A percentile compares a stretch with the other conserved stretches of the same genome.
phyloP scores from a whole-genome alignment of 2,329 filamentous ascomycete genomes.

The Colletotrichum spaethianum region DNA sequence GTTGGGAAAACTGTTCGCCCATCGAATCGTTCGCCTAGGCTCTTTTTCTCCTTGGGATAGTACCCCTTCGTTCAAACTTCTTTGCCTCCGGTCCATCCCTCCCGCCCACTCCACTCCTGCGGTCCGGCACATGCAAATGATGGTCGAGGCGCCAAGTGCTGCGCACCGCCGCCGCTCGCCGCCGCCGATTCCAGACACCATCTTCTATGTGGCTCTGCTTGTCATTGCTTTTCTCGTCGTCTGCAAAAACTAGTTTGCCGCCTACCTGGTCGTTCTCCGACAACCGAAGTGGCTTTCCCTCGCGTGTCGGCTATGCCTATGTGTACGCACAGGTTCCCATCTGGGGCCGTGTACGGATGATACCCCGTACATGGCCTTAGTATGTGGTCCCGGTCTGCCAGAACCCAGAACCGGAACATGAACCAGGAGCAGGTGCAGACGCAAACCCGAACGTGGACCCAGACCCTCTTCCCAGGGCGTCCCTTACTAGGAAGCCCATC shows the following conservation, averaged over 20 bases:
- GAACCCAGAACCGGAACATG: not conserved
- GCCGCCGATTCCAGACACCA: slow-evolving; percentile 25
- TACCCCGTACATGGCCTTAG: slow-evolving; percentile 10
- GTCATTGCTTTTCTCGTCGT: slow-evolving; percentile 5
- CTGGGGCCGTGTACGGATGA: not conserved
- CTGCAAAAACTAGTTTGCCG: not conserved
- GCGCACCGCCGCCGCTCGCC: slow-evolving; percentile 27
- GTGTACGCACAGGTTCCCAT: not conserved
- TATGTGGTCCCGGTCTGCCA: slow-evolving; percentile 12
- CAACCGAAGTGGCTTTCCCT: slow-evolving; percentile 6
- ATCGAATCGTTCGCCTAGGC: not conserved
- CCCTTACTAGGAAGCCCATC: slow-evolving; percentile 38
- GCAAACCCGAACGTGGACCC: slow-evolving; percentile 14
- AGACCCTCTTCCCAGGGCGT: slow-evolving; percentile 25
- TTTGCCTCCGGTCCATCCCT: slow-evolving; percentile 40
- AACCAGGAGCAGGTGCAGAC: slow-evolving; percentile 3
- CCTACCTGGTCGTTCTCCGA: slow-evolving; percentile 4
- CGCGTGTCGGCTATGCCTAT: not conserved
- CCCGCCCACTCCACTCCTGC: slow-evolving; percentile 36
- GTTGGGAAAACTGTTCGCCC: slow-evolving; percentile 21
- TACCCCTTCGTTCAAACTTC: slow-evolving; percentile 19
- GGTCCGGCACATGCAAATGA: slow-evolving; percentile 36
- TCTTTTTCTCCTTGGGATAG: not conserved
- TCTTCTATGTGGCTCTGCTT: slow-evolving; percentile 2
- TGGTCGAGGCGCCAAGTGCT: slow-evolving; percentile 24